Conservation (phyloP, 2,329 filamentous ascomycete genomes). For the Diaporthe citriasiana region DNA sequence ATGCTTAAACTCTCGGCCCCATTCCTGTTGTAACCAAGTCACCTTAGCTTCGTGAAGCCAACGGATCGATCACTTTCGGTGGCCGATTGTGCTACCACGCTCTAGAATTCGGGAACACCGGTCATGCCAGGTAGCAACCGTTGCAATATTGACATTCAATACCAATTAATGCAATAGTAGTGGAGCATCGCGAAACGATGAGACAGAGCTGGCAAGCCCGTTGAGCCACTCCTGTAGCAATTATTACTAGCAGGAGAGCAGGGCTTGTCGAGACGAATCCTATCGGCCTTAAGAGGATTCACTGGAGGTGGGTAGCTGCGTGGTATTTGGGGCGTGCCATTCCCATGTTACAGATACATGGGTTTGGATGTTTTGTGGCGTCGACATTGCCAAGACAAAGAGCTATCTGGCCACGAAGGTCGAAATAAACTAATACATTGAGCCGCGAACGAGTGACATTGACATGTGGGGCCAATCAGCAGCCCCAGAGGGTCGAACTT, state of each 20-base stretch:
- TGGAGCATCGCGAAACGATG: not conserved
- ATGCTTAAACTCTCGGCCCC: conserved; percentile 29
- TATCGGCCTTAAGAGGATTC: too few species aligned
- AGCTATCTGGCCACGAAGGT: not conserved
- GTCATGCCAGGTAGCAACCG: not conserved
- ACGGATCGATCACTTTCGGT: conserved; percentile 31
- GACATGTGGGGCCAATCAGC: conserved; percentile 10
- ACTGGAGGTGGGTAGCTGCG: not conserved
- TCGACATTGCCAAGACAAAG: conserved; percentile 18
- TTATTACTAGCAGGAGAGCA: too few species aligned
- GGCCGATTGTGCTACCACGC: conserved; percentile 24
- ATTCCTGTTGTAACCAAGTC: conserved; percentile 17
- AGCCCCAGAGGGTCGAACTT: not conserved
- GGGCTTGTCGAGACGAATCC: not conserved
- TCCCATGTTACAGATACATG: conserved; percentile 20
- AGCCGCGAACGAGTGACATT: conserved; percentile 3
- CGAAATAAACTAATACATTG: conserved; percentile 29
- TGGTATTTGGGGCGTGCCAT: not conserved
- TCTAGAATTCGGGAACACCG: not conserved
- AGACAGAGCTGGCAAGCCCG: not conserved
- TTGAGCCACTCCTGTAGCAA: not conserved
- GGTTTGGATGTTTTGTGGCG: conserved; percentile 6
- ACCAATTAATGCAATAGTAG: not conserved
- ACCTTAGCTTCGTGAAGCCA: conserved; percentile 22
- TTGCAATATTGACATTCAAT: conserved; percentile 1